Evolutionary conservation across 2,329 filamentous ascomycete genomes (phyloP), one percentile per base, ranked within the genome.

Genomic region (Nemania sp.): DNA sequence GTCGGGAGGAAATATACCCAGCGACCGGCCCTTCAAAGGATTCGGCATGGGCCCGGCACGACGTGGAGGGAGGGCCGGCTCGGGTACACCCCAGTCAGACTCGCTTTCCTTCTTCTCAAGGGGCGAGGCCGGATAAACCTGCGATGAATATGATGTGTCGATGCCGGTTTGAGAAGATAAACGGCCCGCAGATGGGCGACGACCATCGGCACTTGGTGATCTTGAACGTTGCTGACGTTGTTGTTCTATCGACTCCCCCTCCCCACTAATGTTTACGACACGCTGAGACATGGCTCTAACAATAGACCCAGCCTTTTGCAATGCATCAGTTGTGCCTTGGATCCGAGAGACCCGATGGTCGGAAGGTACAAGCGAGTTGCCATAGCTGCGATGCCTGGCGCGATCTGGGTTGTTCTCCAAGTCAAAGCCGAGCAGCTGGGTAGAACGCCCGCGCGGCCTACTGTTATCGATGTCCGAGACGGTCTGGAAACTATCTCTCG

Each of bases 221-320:
- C 73, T 85, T 74, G 78, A 89, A 74, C 79, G 88, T 79, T 80
- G 78, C 49, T 86, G 82, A 63, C 89, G 87, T 64, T 90, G 87
- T 64, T 90, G 87, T 73, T 97, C 92, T 15, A 93, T 81, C 18
- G 91, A 79, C 68, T 97, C 91, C 4, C 89, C 89, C 71, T 98
- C 95, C 72, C 96, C 96, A 76, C 92, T 97, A 69, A 99, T 85
- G 72, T 98, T 98, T 71, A 99, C 95, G 57, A 99, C 93, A 79
- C 95, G 91, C 78, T 97, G 93, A 34, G 96, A 98, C 87, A 99
- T 96, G 63, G 87, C 87, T 66, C 90, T 85, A 76, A 93, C 86
- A 68, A 92, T 91, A 9, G 90, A 91, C 46, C 90, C 86, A 62
- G 90, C 90, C 67, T 87, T 82, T 21, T 83, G 85, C 54, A 93